phyloP scores from a whole-genome alignment of 2,329 filamentous ascomycete genomes.

The Hymenoscyphus fructigenus region DNA sequence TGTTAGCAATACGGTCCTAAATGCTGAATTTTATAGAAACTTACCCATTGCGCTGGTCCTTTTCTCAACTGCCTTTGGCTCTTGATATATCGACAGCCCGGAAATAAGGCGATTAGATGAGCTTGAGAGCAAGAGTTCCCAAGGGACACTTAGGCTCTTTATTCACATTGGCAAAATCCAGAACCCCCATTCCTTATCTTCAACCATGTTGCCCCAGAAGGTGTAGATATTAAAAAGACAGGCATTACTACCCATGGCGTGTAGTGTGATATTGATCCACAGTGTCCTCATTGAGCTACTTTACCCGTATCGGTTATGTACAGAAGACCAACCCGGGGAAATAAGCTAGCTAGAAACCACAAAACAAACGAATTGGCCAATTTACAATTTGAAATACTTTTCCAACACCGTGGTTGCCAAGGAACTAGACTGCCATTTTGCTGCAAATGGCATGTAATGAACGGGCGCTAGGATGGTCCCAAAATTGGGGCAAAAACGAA shows the following conservation, averaged over 20 bases:
- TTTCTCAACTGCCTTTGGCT: background rate
- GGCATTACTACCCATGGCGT: background rate
- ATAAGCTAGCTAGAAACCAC: background rate
- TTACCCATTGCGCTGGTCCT: background rate
- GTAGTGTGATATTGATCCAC: background rate
- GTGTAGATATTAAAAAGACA: background rate
- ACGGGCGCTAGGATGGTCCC: background rate
- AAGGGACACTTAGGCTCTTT: background rate
- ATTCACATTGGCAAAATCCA: background rate
- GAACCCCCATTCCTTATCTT: background rate
- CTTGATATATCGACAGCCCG: background rate
- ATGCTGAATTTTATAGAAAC: background rate
- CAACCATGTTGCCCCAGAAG: background rate
- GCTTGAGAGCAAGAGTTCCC: background rate
- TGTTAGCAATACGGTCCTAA: background rate
- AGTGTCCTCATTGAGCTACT: background rate
- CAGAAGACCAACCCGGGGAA: background rate
- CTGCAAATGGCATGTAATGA: background rate
- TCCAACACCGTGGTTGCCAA: conserved; percentile 1
- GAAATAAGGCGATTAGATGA: background rate
- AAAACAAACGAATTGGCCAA: background rate
- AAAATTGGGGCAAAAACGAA: background rate
- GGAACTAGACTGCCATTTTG: background rate
- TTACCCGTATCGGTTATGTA: background rate
- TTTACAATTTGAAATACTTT: background rate